These are phyloP conservation scores for Mrakia frigida DNA, from an alignment of 768 basidiomycete species.

Conservation along the genomic window DNA sequence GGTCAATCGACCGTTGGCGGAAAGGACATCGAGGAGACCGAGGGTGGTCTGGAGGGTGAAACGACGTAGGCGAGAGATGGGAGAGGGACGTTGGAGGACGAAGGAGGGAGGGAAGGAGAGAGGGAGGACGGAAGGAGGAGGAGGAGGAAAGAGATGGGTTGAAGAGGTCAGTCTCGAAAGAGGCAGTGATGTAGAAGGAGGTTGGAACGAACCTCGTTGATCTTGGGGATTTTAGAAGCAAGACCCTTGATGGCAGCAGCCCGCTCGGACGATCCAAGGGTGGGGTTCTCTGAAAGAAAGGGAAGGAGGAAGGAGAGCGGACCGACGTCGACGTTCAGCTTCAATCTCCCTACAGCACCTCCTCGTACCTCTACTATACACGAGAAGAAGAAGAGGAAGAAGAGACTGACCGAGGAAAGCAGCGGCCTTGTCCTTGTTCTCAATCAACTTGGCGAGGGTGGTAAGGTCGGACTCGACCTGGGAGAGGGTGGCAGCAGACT, in stretches of 20 bases:
- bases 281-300: conserved; percentile 62
- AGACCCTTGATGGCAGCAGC: conserved; percentile 60
- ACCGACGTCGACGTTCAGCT: not conserved
- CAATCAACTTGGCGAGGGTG: conserved; percentile 64
- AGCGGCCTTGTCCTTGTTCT: conserved; percentile 58
- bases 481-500: conserved; percentile 74
- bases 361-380: not conserved
- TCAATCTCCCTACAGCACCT: not conserved
- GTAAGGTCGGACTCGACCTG: conserved; percentile 81
- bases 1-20: conserved; percentile 84
- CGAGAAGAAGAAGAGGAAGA: not conserved
- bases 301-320: not conserved
- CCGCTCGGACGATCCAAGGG: conserved; percentile 75
- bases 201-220: conserved; percentile 39
- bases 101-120: not conserved
- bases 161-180: not conserved
- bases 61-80: not conserved
- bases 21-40: conserved; percentile 83
- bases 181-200: too few relatives aligned
- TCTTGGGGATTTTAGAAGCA: conserved; percentile 52
- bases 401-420: conserved; percentile 56
- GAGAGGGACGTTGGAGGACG: not conserved
- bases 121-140: conserved; percentile 8
- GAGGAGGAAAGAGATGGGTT: not conserved
- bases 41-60: conserved; percentile 56